Conservation (phyloP, 257 asterid species). For the Mentha longifolia region DNA sequence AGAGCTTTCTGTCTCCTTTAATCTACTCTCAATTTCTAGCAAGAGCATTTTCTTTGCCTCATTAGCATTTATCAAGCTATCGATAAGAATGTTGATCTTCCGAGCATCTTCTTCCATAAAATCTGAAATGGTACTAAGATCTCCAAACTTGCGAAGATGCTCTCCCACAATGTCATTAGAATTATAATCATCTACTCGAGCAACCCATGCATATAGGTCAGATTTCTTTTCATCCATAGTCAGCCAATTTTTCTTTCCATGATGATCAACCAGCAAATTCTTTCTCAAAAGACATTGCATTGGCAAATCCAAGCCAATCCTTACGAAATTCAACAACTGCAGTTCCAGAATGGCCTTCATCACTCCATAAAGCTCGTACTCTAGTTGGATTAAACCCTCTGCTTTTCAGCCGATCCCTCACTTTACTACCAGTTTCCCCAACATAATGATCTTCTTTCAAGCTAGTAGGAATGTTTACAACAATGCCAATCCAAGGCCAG, state of each 20-base stretch:
- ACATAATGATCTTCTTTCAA: constrained; percentile 64
- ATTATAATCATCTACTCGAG: constrained; percentile 81
- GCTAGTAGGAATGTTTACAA: constrained; percentile 63
- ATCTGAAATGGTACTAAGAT: constrained; percentile 71
- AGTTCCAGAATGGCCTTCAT: constrained; percentile 76
- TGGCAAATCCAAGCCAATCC: constrained; percentile 81
- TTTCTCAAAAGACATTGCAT: constrained; percentile 85
- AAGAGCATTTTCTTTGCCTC: constrained; percentile 74
- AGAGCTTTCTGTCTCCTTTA: constrained; percentile 68
- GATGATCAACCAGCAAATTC: constrained; percentile 64
- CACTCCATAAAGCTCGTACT: constrained; percentile 80
- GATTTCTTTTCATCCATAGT: constrained; percentile 44
- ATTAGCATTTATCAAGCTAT: constrained; percentile 63
- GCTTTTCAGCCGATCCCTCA: constrained; percentile 59
- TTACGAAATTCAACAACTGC: constrained; percentile 83
- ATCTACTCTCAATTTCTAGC: constrained; percentile 66
- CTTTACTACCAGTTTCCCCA: constrained; percentile 72
- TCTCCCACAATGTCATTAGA: constrained; percentile 66
- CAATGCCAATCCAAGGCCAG: constrained; percentile 93
- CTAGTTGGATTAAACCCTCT: constrained; percentile 75
- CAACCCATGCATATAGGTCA: constrained; percentile 84
- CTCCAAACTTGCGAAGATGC: constrained; percentile 82
- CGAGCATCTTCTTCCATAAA: constrained; percentile 82
- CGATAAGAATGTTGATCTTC: constrained; percentile 69
- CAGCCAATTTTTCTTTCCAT: constrained; percentile 74